Percentiles rank a stretch among this genome's conserved stretches.
These are phyloP conservation scores for Cetraspora pellucida DNA, from an alignment of 192 early-diverging fungal species.

Conservation along the genomic window DNA sequence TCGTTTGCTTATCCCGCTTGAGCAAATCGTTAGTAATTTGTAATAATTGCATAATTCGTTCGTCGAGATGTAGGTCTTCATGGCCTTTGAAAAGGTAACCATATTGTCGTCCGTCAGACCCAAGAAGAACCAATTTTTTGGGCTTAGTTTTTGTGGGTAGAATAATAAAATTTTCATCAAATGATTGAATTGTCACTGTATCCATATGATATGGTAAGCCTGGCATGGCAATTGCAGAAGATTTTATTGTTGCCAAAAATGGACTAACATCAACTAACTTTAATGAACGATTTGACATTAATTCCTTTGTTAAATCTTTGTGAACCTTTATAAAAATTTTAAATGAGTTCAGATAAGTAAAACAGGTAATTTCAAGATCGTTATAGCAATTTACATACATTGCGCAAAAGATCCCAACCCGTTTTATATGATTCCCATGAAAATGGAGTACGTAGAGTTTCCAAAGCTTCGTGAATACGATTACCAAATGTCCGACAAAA, in stretches of 20 bases:
- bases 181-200: constrained; percentile 51
- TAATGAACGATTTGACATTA: constrained; percentile 57
- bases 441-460: constrained; percentile 46
- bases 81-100: constrained; percentile 88
- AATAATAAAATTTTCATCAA: constrained; percentile 54
- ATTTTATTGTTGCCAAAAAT: constrained; percentile 50
- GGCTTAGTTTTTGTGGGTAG: constrained; percentile 92
- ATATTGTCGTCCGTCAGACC: constrained; percentile 59
- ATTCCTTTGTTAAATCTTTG: constrained; percentile 56
- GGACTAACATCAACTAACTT: constrained; percentile 62
- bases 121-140: constrained; percentile 73
- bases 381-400: constrained; percentile 44
- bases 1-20: constrained; percentile 51
- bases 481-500: constrained; percentile 60
- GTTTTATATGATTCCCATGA: constrained; percentile 50
- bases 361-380: not conserved
- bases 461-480: constrained; percentile 58
- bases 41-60: constrained; percentile 85
- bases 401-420: constrained; percentile 61
- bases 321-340: constrained; percentile 48
- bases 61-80: constrained; percentile 92
- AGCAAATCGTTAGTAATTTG: constrained; percentile 65
- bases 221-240: constrained; percentile 57
- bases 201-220: constrained; percentile 35
- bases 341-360: constrained; percentile 17